Evolutionary conservation across 805 yeast species (phyloP).

Genomic region (Komagataella pastoris): DNA sequence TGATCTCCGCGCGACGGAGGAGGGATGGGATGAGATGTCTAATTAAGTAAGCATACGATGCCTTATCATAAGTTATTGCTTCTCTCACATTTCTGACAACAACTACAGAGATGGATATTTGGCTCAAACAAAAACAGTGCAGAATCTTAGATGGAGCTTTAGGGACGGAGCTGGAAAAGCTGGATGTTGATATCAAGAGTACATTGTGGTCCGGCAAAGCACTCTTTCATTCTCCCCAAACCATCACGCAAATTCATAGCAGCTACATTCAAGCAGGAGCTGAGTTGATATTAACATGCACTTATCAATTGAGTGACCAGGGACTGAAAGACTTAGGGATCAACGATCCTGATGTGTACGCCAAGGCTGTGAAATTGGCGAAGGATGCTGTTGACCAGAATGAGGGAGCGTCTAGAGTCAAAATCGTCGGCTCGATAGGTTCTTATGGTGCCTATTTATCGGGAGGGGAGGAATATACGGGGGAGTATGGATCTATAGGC

Average conservation of each 20-base stretch:
- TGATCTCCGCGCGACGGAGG: not conserved
- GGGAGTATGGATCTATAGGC: slow-evolving; percentile 36
- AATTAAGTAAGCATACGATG: not conserved
- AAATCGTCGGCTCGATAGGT: slow-evolving; percentile 55
- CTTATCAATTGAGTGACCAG: slow-evolving; percentile 44
- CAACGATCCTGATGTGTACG: not conserved
- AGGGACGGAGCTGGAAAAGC: slow-evolving; percentile 47
- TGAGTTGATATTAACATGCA: slow-evolving; percentile 37
- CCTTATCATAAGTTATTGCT: not conserved
- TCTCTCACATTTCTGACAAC: not conserved
- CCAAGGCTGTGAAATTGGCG: slow-evolving; percentile 10
- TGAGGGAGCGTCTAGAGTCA: slow-evolving; percentile 2
- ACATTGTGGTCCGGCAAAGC: slow-evolving; percentile 53
- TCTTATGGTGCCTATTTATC: slow-evolving; percentile 65
- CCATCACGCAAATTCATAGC: slow-evolving; percentile 31
- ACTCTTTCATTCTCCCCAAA: slow-evolving; percentile 27
- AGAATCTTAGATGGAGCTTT: slow-evolving; percentile 45
- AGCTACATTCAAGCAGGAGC: slow-evolving; percentile 43
- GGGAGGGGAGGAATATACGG: slow-evolving; percentile 63
- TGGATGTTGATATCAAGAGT: slow-evolving; percentile 28
- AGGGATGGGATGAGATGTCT: not conserved
- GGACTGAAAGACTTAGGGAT: slow-evolving; percentile 20
- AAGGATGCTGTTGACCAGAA: not conserved
- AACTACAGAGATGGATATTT: not conserved
- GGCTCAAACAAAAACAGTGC: not conserved